These are phyloP conservation scores for Ceratocystiopsis minuta DNA, from an alignment of 2,329 filamentous ascomycete genomes.

Conservation along the genomic window DNA sequence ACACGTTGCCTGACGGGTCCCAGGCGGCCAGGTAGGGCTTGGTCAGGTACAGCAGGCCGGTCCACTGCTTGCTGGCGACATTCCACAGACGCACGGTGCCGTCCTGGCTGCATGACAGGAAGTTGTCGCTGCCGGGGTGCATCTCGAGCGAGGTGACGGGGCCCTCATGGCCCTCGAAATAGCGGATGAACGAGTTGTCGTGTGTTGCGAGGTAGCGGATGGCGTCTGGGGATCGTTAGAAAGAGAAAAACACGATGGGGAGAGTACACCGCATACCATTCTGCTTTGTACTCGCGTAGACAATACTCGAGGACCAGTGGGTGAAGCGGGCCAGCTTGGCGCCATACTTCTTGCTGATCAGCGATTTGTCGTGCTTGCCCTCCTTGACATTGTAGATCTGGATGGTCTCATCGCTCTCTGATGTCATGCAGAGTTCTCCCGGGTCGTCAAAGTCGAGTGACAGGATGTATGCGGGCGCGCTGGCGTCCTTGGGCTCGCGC, in stretches of 20 bases:
- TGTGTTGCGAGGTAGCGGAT: conserved; percentile 79
- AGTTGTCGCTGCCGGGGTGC: conserved; percentile 74
- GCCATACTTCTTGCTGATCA: conserved; percentile 93
- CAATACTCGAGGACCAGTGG: conserved; percentile 74
- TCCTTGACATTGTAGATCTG: conserved; percentile 91
- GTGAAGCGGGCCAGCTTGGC: conserved; percentile 89
- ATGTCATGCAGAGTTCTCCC: conserved; percentile 79
- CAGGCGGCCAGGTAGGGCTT: conserved; percentile 72
- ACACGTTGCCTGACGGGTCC: conserved; percentile 81
- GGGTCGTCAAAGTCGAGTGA: conserved; percentile 95
- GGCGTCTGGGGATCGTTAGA: conserved; percentile 34
- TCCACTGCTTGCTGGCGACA: conserved; percentile 58
- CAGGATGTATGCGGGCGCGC: conserved; percentile 47
- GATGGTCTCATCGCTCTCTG: conserved; percentile 84
- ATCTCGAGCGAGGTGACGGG: conserved; percentile 69
- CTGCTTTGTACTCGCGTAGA: conserved; percentile 90
- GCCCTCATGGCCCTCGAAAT: conserved; percentile 80
- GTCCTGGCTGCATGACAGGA: conserved; percentile 81
- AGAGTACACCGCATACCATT: conserved; percentile 49
- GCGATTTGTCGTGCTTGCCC: conserved; percentile 71
- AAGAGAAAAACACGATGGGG: no score
- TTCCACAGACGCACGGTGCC: conserved; percentile 89
- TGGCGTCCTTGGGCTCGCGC: conserved; percentile 34
- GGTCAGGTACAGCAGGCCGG: conserved; percentile 64
- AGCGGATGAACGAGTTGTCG: conserved; percentile 90